A percentile compares a stretch with the other conserved stretches of the same genome.
Evolutionary conservation across 177 flowering plant species (phyloP).

Genomic region (Vitis hybrid): DNA sequence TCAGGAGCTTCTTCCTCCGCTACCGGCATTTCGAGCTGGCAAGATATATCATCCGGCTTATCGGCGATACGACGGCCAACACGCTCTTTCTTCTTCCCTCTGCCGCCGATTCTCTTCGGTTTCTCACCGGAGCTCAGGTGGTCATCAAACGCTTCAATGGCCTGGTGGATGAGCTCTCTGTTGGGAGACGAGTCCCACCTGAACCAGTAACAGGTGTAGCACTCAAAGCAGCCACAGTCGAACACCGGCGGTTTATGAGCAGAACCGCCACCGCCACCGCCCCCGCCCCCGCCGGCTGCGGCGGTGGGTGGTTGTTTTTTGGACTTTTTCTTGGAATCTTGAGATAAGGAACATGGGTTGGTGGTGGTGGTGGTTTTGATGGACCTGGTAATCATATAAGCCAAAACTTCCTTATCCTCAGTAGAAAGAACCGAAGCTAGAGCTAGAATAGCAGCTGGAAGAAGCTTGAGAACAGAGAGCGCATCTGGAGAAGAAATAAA

Average conservation of each 20-base stretch:
- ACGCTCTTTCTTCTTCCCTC: slow-evolving; percentile 27
- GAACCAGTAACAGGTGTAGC: slow-evolving; percentile 76
- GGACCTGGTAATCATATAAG: slow-evolving; percentile 72
- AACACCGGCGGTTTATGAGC: slow-evolving; percentile 38
- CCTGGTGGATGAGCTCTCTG: slow-evolving; percentile 74
- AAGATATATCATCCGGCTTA: slow-evolving; percentile 6
- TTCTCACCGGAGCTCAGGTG: slow-evolving; percentile 38
- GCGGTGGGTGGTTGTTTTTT: slow-evolving; percentile 19
- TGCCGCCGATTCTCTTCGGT: slow-evolving; percentile 14
- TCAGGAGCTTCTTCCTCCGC: background rate
- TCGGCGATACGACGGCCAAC: slow-evolving; percentile 6
- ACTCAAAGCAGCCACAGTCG: slow-evolving; percentile 76
- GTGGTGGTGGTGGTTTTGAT: slow-evolving; percentile 24
- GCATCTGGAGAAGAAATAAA: slow-evolving; percentile 18
- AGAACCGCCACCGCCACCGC: background rate
- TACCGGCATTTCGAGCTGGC: slow-evolving; percentile 5
- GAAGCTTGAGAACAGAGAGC: slow-evolving; percentile 47
- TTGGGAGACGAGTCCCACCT: slow-evolving; percentile 85
- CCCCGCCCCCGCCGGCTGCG: background rate
- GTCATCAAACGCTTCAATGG: slow-evolving; percentile 81
- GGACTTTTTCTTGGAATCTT: slow-evolving; percentile 33
- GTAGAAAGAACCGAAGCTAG: slow-evolving; percentile 45
- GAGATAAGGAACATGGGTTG: slow-evolving; percentile 11
- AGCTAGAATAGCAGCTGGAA: slow-evolving; percentile 68
- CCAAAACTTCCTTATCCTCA: slow-evolving; percentile 75